Conservation (phyloP, 78 protist species). For the Anaeramoeba flamelloides region DNA sequence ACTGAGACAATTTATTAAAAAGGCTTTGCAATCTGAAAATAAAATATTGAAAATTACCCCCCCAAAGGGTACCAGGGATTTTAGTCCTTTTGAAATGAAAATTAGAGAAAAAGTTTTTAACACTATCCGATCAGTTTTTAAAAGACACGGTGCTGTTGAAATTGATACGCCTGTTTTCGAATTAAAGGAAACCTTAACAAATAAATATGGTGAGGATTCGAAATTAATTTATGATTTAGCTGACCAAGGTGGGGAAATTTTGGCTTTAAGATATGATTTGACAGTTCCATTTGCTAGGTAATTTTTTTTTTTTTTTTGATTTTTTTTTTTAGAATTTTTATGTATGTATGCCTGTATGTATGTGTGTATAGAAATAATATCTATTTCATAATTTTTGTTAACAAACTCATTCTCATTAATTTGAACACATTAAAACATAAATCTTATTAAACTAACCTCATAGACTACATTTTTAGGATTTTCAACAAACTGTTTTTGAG, state of each 20-base stretch:
- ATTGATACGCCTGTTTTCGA: conserved; percentile 90
- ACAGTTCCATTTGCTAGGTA: conserved; percentile 38
- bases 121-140: conserved; percentile 39
- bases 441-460: no score
- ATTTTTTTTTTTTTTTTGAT: conserved; percentile 52
- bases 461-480: no score
- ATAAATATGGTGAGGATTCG: conserved; percentile 87
- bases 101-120: conserved; percentile 51
- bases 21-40: no score
- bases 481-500: no score
- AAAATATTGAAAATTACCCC: neutral
- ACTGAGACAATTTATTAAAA: no score
- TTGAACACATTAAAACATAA: no score
- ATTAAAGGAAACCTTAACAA: conserved; percentile 65
- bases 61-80: conserved; percentile 50
- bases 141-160: conserved; percentile 79
- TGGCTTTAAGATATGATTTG: conserved; percentile 71
- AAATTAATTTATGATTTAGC: conserved; percentile 74
- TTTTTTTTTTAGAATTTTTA: no score
- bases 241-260: conserved; percentile 78
- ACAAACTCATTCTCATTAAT: no score
- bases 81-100: conserved; percentile 50
- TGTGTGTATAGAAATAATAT: no score
- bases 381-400: no score
- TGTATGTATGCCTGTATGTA: no score